Evolutionary conservation across 768 basidiomycete species (phyloP).

Genomic region (Trametes cinnabarina): DNA sequence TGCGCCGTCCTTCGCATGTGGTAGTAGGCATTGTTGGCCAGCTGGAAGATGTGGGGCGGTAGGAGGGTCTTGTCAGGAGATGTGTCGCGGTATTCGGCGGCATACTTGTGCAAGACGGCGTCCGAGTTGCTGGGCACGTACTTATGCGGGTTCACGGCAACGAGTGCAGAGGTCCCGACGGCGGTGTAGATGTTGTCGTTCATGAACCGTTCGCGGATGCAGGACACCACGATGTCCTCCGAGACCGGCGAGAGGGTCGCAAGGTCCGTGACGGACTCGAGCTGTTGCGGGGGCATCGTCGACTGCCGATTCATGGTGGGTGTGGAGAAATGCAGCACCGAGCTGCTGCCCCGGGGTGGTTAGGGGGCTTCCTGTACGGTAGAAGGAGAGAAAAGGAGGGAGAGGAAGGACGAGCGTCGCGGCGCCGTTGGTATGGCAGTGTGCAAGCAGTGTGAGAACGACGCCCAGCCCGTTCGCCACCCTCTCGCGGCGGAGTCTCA

Average conservation of each 20-base stretch:
- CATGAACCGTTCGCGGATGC: conserved; percentile 85
- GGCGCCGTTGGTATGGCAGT: conserved; percentile 22
- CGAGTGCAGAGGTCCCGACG: conserved; percentile 67
- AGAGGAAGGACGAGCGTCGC: conserved; percentile 14
- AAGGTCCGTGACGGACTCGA: conserved; percentile 74
- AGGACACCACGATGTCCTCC: conserved; percentile 83
- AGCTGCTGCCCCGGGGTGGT: conserved; percentile 8
- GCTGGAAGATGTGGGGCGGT: conserved; percentile 89
- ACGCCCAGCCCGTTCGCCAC: neutral
- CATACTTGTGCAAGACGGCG: conserved; percentile 80
- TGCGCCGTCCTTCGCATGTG: conserved; percentile 93
- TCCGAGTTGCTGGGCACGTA: conserved; percentile 84
- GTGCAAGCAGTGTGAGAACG: conserved; percentile 18
- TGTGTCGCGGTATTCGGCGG: conserved; percentile 80
- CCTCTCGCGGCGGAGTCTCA: neutral
- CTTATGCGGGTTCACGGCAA: conserved; percentile 93
- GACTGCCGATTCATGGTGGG: conserved; percentile 45
- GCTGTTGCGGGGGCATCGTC: conserved; percentile 56
- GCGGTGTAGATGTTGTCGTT: conserved; percentile 77
- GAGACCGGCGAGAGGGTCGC: conserved; percentile 61
- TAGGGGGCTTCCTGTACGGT: conserved; percentile 11
- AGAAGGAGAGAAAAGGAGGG: conserved; percentile 18
- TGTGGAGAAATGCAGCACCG: conserved; percentile 14
- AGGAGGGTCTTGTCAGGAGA: conserved; percentile 55
- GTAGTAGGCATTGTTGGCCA: conserved; percentile 90